These are phyloP conservation scores for Meredithiella fracta DNA, from an alignment of 2,329 filamentous ascomycete species.

Conservation along the genomic window DNA sequence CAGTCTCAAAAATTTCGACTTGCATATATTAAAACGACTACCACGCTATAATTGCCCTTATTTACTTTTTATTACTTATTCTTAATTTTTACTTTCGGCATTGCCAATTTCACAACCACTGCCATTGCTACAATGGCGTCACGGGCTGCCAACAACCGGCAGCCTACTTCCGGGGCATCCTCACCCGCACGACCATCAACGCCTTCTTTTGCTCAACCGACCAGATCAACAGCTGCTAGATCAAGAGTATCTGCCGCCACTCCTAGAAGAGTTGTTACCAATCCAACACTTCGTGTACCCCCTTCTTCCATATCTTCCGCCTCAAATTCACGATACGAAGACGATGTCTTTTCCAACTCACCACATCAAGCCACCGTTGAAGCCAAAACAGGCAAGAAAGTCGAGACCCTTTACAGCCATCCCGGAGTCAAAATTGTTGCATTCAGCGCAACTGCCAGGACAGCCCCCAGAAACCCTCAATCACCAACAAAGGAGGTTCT, in stretches of 20 bases:
- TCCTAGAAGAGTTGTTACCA: constrained; percentile 12
- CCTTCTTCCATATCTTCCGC: background rate
- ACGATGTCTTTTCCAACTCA: constrained; percentile 3
- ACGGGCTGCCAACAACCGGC: constrained; percentile 9
- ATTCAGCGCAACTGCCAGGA: constrained; percentile 28
- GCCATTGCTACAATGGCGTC: constrained; percentile 8
- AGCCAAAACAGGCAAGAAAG: constrained; percentile 17
- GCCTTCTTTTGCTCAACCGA: constrained; percentile 12
- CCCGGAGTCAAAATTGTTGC: constrained; percentile 52
- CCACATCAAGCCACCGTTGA: constrained; percentile 6
- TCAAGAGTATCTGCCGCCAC: constrained; percentile 7
- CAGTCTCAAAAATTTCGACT: background rate
- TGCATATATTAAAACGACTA: background rate
- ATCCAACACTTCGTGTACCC: constrained; percentile 9
- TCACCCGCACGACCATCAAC: constrained; percentile 1
- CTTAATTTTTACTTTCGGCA: background rate
- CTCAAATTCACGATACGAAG: constrained; percentile 6
- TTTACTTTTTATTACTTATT: background rate
- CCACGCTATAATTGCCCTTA: background rate
- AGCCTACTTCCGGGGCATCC: constrained; percentile 6
- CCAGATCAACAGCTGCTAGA: constrained; percentile 9
- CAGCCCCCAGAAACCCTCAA: constrained; percentile 21
- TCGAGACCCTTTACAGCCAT: constrained; percentile 62
- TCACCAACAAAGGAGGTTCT: constrained; percentile 38
- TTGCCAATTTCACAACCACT: background rate